Evolutionary conservation across 2,329 filamentous ascomycete species (phyloP).

Genomic region (Pseudocercospora fuligena): DNA sequence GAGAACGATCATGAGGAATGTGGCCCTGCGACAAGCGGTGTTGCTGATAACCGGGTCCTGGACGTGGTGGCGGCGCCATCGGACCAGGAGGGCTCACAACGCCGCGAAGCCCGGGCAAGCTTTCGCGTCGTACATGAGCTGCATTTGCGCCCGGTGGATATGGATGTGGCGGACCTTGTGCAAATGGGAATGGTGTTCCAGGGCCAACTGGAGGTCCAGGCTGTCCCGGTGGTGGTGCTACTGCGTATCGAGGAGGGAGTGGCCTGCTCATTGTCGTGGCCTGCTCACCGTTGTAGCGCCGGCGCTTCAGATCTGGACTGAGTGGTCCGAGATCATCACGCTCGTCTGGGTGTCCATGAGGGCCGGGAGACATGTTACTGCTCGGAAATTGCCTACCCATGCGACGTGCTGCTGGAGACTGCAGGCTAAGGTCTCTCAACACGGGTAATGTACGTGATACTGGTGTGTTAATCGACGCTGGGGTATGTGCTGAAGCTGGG

Average conservation of each 20-base stretch:
- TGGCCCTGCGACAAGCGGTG: slow-evolving; percentile 41
- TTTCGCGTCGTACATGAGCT: slow-evolving; percentile 42
- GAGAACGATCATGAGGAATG: slow-evolving; percentile 50
- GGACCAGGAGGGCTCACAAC: slow-evolving; percentile 40
- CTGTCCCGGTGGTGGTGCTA: slow-evolving; percentile 24
- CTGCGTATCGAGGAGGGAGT: slow-evolving; percentile 38
- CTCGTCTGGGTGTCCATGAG: slow-evolving; percentile 33
- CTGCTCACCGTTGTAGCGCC: slow-evolving; percentile 60
- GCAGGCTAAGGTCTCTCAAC: slow-evolving; percentile 41
- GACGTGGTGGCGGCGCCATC: slow-evolving; percentile 62
- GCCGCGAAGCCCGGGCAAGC: slow-evolving; percentile 46
- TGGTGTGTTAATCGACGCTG: slow-evolving; percentile 39
- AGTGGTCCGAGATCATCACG: slow-evolving; percentile 52
- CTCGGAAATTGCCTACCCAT: slow-evolving; percentile 32
- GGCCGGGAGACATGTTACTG: slow-evolving; percentile 40
- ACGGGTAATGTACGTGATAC: slow-evolving; percentile 43
- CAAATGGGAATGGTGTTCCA: slow-evolving; percentile 47
- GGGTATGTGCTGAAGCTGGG: slow-evolving; percentile 39
- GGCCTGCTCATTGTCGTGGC: slow-evolving; percentile 45
- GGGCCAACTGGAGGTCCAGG: slow-evolving; percentile 31
- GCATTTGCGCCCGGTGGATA: slow-evolving; percentile 44
- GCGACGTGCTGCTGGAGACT: slow-evolving; percentile 40
- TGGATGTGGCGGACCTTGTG: slow-evolving; percentile 48
- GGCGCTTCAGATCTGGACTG: slow-evolving; percentile 65
- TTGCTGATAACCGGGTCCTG: slow-evolving; percentile 43